Conservation (phyloP, 1,284 basidiomycete genomes). For the Chondrostereum purpureum region DNA sequence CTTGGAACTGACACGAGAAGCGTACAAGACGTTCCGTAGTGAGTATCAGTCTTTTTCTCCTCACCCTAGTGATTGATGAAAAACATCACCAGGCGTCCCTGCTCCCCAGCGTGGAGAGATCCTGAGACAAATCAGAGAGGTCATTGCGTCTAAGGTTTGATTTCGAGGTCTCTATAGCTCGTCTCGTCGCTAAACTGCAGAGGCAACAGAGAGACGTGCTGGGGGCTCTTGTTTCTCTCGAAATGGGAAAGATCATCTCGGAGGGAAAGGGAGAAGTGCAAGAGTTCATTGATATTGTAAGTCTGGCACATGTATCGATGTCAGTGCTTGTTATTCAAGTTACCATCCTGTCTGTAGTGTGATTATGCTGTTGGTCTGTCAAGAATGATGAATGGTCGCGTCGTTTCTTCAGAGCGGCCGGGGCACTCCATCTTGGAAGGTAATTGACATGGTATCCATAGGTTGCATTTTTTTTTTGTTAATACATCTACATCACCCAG, state of each 20-base stretch:
- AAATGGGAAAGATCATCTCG: conserved; percentile 96
- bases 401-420: conserved; percentile 82
- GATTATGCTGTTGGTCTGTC: conserved; percentile 74
- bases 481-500: too few relatives aligned
- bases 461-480: not conserved
- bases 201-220: conserved; percentile 64
- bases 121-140: conserved; percentile 81
- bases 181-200: conserved; percentile 7
- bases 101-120: conserved; percentile 86
- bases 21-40: conserved; percentile 64
- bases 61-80: not conserved
- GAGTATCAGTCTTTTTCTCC: conserved; percentile 17
- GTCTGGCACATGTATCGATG: conserved; percentile 10
- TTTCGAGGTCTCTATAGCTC: not conserved
- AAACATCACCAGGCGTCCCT: conserved; percentile 45
- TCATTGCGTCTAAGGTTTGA: conserved; percentile 69
- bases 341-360: conserved; percentile 27
- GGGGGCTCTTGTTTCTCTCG: conserved; percentile 78
- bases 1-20: conserved; percentile 62
- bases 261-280: conserved; percentile 93
- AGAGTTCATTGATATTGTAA: conserved; percentile 89
- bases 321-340: too few relatives aligned
- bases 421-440: conserved; percentile 89
- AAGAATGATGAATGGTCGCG: conserved; percentile 85
- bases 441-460: conserved; percentile 20